Percentiles rank a stretch among this genome's conserved stretches.
phyloP scores from a whole-genome alignment of 805 yeast genomes.

The Hanseniaspora singularis region DNA sequence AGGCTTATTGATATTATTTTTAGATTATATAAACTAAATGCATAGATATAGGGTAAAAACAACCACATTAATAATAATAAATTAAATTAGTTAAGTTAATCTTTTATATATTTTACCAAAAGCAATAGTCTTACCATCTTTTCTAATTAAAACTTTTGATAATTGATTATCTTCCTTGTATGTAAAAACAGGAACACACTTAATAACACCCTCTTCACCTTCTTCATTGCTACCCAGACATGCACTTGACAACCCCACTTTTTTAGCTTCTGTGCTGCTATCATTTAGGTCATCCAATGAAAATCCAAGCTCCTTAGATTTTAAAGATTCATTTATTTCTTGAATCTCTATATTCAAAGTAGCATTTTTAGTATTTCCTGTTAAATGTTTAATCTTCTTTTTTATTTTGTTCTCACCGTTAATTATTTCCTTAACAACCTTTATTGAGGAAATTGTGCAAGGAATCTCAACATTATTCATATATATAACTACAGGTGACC shows the following conservation, averaged over 20 bases:
- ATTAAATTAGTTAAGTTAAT: conserved; percentile 16
- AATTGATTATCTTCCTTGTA: conserved; percentile 79
- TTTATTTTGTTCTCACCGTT: conserved; percentile 72
- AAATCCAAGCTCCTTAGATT: conserved; percentile 31
- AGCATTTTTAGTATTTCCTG: conserved; percentile 84
- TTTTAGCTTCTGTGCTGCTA: not conserved
- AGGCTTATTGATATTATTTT: conserved; percentile 44
- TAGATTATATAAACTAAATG: conserved; percentile 40
- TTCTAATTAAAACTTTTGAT: conserved; percentile 94
- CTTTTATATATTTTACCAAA: conserved; percentile 77
- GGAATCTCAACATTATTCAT: conserved; percentile 64
- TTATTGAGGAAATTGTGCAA: conserved; percentile 37
- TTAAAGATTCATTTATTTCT: conserved; percentile 44
- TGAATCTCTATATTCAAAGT: conserved; percentile 94
- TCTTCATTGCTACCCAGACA: too few species aligned
- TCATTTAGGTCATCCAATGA: conserved; percentile 43
- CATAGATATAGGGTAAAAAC: not conserved
- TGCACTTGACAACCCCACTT: too few species aligned
- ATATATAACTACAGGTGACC: conserved; percentile 66
- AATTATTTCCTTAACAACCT: conserved; percentile 39
- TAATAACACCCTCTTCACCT: conserved; percentile 18
- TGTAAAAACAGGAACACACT: conserved; percentile 78
- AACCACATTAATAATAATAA: not conserved
- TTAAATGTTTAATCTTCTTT: conserved; percentile 82
- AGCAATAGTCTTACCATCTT: conserved; percentile 95